Evolutionary conservation across 148 eudicot genomes (phyloP).

Genomic region (Spergularia bocconei): DNA sequence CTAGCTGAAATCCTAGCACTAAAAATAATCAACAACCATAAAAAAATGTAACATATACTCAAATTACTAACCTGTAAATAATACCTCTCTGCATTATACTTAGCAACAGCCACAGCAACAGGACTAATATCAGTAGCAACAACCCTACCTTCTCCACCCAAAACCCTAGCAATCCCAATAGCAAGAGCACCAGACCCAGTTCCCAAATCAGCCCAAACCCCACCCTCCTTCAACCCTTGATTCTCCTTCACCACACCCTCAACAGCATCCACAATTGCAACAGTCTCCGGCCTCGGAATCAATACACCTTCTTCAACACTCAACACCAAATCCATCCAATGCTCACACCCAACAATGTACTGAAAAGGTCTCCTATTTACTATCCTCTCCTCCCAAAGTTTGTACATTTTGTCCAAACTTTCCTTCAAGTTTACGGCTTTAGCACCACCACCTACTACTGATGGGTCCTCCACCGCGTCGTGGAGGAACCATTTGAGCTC

Average conservation of each 20-base stretch:
- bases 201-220: constrained; percentile 94
- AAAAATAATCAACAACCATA: constrained; percentile 1
- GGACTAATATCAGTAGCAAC: constrained; percentile 79
- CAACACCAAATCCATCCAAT: constrained; percentile 94
- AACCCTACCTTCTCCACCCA: constrained; percentile 60
- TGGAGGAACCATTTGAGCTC: constrained; percentile 87
- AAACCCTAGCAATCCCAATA: constrained; percentile 68
- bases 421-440: constrained; percentile 37
- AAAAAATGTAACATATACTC: background rate
- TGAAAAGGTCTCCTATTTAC: constrained; percentile 84
- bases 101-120: constrained; percentile 67
- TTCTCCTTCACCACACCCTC: constrained; percentile 35
- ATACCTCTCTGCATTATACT: constrained; percentile 79
- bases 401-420: constrained; percentile 51
- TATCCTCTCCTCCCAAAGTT: constrained; percentile 71
- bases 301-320: constrained; percentile 89
- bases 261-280: constrained; percentile 69
- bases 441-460: constrained; percentile 26
- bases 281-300: constrained; percentile 94
- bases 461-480: constrained; percentile 57
- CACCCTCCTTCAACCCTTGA: constrained; percentile 47
- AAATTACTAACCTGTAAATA: constrained; percentile 70
- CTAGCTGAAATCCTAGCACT: background rate
- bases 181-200: constrained; percentile 97
- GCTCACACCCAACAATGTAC: constrained; percentile 96